Percentiles rank a stretch among this genome's conserved stretches.
phyloP scores from a whole-genome alignment of 345 rosid genomes.

The Eucalyptus sideroxylon region DNA sequence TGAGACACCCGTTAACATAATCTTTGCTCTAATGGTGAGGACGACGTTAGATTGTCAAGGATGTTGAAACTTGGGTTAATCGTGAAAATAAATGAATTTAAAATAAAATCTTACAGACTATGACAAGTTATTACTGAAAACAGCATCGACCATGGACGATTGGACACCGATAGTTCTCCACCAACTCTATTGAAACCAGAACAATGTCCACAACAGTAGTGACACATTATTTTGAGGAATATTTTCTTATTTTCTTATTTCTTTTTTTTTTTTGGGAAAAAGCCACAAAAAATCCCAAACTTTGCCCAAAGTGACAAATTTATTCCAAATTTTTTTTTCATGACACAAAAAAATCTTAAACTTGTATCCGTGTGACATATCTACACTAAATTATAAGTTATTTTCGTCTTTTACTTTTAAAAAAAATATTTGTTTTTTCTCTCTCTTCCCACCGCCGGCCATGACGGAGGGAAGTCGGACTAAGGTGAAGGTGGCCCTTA shows the following conservation, averaged over 20 bases:
- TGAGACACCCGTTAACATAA: background rate
- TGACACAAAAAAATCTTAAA: no score
- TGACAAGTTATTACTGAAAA: no score
- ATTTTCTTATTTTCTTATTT: no score
- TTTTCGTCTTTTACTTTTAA: no score
- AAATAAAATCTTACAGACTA: background rate
- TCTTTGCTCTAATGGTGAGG: background rate
- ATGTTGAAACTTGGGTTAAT: background rate
- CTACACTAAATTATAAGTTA: no score
- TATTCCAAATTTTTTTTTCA: accelerated
- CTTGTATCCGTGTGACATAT: no score
- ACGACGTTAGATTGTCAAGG: background rate
- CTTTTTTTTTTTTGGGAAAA: accelerated
- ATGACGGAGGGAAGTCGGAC: no score
- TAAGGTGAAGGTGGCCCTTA: accelerated
- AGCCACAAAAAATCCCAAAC: no score
- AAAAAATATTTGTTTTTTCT: no score
- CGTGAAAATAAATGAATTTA: no score
- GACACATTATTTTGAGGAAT: background rate
- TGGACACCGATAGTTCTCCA: background rate
- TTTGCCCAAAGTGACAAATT: accelerated
- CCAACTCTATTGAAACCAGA: background rate
- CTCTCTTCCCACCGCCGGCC: accelerated
- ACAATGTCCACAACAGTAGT: background rate
- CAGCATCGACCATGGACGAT: background rate